A percentile compares a stretch with the other conserved stretches of the same genome.
Conservation (phyloP, 495 filamentous ascomycete species). For the Neurospora hispaniola region DNA sequence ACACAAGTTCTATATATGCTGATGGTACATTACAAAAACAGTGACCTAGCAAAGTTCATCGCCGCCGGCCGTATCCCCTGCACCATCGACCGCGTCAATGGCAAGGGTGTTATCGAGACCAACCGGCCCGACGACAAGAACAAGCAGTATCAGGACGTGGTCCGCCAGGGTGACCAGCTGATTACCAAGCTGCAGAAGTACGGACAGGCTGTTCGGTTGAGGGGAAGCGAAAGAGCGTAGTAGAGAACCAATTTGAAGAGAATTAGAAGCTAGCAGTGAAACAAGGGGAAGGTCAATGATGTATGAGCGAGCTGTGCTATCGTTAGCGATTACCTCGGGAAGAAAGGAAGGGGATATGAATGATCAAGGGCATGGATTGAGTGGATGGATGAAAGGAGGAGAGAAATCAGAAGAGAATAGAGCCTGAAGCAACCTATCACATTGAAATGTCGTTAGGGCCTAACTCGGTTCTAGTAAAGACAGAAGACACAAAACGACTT, state of each 20-base stretch:
- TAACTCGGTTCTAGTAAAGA: too few relatives aligned
- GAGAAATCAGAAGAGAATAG: neutral
- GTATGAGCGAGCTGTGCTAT: conserved; percentile 10
- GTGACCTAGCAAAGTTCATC: conserved; percentile 94
- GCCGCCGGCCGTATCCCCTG: conserved; percentile 87
- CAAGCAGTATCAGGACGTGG: conserved; percentile 94
- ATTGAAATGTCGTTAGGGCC: too few relatives aligned
- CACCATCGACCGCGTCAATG: conserved; percentile 85
- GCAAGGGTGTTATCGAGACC: conserved; percentile 92
- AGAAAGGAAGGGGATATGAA: neutral
- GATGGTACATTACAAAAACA: conserved; percentile 18
- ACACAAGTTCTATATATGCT: neutral
- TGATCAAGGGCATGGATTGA: neutral
- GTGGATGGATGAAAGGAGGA: neutral
- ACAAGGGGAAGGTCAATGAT: neutral
- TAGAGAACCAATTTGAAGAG: conserved; percentile 15
- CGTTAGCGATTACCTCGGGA: neutral
- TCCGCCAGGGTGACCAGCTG: conserved; percentile 91
- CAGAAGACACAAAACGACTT: too few relatives aligned
- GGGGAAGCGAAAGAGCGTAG: conserved; percentile 81
- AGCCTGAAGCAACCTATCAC: neutral
- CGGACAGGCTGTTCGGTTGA: conserved; percentile 85
- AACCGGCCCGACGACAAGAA: conserved; percentile 97
- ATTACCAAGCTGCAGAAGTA: conserved; percentile 99
- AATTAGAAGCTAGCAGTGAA: neutral